A percentile compares a stretch with the other conserved stretches of the same genome.
These are phyloP conservation scores for Saturnispora mendoncae DNA, from an alignment of 805 yeast species.

Conservation along the genomic window DNA sequence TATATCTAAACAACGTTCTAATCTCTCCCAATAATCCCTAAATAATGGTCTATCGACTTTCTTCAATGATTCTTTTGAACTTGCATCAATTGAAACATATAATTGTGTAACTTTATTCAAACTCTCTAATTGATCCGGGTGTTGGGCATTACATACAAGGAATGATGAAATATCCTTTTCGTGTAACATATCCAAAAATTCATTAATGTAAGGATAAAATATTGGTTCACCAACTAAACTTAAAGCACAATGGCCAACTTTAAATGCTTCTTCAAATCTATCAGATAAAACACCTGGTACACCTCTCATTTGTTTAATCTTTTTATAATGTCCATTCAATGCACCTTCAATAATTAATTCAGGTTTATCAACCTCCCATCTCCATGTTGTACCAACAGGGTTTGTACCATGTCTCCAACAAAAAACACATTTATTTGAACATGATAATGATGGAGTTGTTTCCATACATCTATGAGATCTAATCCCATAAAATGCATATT, in stretches of 20 bases:
- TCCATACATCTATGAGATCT: slow-evolving; percentile 91
- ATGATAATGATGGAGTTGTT: slow-evolving; percentile 86
- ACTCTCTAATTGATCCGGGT: slow-evolving; percentile 70
- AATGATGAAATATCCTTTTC: slow-evolving; percentile 74
- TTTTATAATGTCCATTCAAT: slow-evolving; percentile 77
- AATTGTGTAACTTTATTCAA: slow-evolving; percentile 78
- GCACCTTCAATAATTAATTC: slow-evolving; percentile 80
- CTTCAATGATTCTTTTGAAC: slow-evolving; percentile 72
- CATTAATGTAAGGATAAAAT: slow-evolving; percentile 84
- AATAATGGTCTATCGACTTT: slow-evolving; percentile 83
- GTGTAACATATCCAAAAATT: slow-evolving; percentile 73
- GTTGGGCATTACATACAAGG: slow-evolving; percentile 92
- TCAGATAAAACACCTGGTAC: slow-evolving; percentile 91
- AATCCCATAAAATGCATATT: slow-evolving; percentile 86
- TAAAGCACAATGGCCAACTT: slow-evolving; percentile 83
- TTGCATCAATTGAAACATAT: slow-evolving; percentile 89
- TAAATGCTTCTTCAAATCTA: slow-evolving; percentile 83
- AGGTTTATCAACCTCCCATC: slow-evolving; percentile 93
- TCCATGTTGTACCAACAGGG: slow-evolving; percentile 93
- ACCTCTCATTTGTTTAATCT: slow-evolving; percentile 90
- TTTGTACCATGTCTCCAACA: slow-evolving; percentile 98
- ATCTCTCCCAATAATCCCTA: slow-evolving; percentile 88
- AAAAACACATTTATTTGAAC: slow-evolving; percentile 91
- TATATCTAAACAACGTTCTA: slow-evolving; percentile 72
- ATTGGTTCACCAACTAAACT: slow-evolving; percentile 94